A percentile compares a stretch with the other conserved stretches of the same genome.
Conservation (phyloP, 495 filamentous ascomycete species). For the Penicillium antarcticum region DNA sequence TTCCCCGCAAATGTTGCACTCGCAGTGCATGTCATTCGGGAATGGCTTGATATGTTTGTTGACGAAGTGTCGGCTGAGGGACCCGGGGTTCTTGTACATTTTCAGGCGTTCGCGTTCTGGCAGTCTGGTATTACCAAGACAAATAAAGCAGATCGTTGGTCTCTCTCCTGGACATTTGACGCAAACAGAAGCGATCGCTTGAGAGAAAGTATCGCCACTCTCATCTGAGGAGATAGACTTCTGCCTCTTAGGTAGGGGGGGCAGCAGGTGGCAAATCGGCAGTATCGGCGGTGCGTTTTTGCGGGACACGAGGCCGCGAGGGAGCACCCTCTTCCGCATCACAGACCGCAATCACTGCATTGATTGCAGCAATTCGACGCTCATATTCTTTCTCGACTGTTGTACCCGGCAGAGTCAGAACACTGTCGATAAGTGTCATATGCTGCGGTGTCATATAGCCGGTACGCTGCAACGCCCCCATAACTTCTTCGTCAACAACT, state of each 20-base stretch:
- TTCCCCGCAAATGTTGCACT: slow-evolving; percentile 19
- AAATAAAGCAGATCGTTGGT: slow-evolving; percentile 25
- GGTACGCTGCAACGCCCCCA: slow-evolving; percentile 13
- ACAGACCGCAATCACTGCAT: slow-evolving; percentile 28
- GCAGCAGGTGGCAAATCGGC: background rate
- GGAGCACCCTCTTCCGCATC: slow-evolving; percentile 25
- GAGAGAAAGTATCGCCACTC: slow-evolving; percentile 10
- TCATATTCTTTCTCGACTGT: slow-evolving; percentile 21
- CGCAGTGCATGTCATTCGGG: slow-evolving; percentile 18
- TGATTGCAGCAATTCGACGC: slow-evolving; percentile 22
- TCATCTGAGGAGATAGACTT: slow-evolving; percentile 9
- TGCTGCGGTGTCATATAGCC: slow-evolving; percentile 21
- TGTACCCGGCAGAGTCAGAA: slow-evolving; percentile 20
- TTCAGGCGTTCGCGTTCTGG: slow-evolving; percentile 11
- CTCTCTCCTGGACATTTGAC: slow-evolving; percentile 15
- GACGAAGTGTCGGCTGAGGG: slow-evolving; percentile 25
- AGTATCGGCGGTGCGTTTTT: slow-evolving; percentile 15
- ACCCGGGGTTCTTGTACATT: slow-evolving; percentile 16
- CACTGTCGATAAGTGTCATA: slow-evolving; percentile 23
- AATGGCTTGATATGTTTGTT: slow-evolving; percentile 21
- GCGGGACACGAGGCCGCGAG: slow-evolving; percentile 2
- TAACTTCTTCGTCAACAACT: slow-evolving; percentile 21
- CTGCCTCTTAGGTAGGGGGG: slow-evolving; percentile 10
- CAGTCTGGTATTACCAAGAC: slow-evolving; percentile 11
- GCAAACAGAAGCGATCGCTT: slow-evolving; percentile 19